phyloP scores from a whole-genome alignment of 805 yeast species.

The Hanseniaspora lachancei region DNA sequence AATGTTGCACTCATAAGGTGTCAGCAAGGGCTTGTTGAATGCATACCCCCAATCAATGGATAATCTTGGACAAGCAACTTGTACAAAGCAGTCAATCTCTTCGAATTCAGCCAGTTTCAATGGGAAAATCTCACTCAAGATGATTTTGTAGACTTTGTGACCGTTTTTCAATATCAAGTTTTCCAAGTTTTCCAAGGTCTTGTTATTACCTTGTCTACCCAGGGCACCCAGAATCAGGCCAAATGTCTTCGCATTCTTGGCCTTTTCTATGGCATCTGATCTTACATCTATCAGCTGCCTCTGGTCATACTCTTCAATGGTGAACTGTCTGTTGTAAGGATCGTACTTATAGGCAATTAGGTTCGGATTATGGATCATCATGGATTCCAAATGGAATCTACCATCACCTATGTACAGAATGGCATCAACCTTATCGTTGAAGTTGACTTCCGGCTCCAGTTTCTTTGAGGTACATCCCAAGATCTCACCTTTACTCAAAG shows the following conservation, averaged over 20 bases:
- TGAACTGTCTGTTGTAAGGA: constrained; percentile 85
- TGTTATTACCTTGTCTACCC: constrained; percentile 87
- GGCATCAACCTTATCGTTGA: constrained; percentile 47
- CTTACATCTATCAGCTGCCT: constrained; percentile 65
- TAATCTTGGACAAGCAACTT: constrained; percentile 92
- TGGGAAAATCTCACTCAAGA: constrained; percentile 87
- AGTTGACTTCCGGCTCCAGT: constrained; percentile 30
- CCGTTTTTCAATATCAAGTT: constrained; percentile 40
- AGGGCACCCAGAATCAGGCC: constrained; percentile 86
- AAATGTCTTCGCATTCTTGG: constrained; percentile 46
- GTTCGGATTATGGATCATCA: constrained; percentile 93
- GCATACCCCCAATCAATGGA: constrained; percentile 99
- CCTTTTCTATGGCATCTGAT: constrained; percentile 55
- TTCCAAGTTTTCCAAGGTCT: constrained; percentile 60
- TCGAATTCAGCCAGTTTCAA: constrained; percentile 82
- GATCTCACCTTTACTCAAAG: constrained; percentile 89
- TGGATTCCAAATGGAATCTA: constrained; percentile 83
- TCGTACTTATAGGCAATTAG: constrained; percentile 89
- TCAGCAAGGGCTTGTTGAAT: constrained; percentile 74
- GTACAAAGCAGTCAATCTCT: constrained; percentile 88
- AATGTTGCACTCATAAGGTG: constrained; percentile 95
- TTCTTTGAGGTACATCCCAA: constrained; percentile 90
- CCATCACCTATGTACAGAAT: constrained; percentile 95
- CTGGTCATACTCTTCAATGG: constrained; percentile 79
- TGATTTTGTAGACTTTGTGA: constrained; percentile 60